Percentiles rank a stretch among this genome's conserved stretches.
These are phyloP conservation scores for Dalechampia spathulata DNA, from an alignment of 441 rosid genomes.

Conservation along the genomic window DNA sequence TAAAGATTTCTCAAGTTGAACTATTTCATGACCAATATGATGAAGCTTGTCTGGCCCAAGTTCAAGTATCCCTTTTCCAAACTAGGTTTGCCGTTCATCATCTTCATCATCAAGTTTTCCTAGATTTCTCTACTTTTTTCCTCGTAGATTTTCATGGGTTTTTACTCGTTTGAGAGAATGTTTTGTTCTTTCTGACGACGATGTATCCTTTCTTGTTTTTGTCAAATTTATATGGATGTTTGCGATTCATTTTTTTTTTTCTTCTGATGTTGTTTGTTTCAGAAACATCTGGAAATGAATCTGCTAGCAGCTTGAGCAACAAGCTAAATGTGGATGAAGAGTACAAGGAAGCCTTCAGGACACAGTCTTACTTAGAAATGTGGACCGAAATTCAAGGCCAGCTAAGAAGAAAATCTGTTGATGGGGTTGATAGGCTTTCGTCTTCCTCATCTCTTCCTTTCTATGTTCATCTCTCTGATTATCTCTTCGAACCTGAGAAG, in stretches of 20 bases:
- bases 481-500: slow-evolving; percentile 49
- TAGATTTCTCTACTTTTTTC: background rate
- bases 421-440: slow-evolving; percentile 21
- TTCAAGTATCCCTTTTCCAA: slow-evolving; percentile 19
- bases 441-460: slow-evolving; percentile 30
- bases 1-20: background rate
- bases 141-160: background rate
- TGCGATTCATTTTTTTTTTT: too few relatives aligned
- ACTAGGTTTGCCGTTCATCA: slow-evolving; percentile 17
- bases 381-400: slow-evolving; percentile 49
- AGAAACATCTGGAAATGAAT: slow-evolving; percentile 39
- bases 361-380: slow-evolving; percentile 65
- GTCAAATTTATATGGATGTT: too few relatives aligned
- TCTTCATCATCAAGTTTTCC: background rate
- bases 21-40: background rate
- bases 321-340: slow-evolving; percentile 60
- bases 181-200: too few relatives aligned
- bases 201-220: too few relatives aligned
- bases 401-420: slow-evolving; percentile 15
- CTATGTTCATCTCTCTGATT: slow-evolving; percentile 45
- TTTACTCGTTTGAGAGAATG: background rate
- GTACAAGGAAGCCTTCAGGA: slow-evolving; percentile 75
- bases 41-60: slow-evolving; percentile 21
- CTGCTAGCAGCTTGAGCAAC: slow-evolving; percentile 23
- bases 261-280: slow-evolving; percentile 7